Evolutionary conservation across 352 stramenopile species (phyloP), one percentile per base, ranked within the genome.

Genomic region (Salisapilia sapeloensis): DNA sequence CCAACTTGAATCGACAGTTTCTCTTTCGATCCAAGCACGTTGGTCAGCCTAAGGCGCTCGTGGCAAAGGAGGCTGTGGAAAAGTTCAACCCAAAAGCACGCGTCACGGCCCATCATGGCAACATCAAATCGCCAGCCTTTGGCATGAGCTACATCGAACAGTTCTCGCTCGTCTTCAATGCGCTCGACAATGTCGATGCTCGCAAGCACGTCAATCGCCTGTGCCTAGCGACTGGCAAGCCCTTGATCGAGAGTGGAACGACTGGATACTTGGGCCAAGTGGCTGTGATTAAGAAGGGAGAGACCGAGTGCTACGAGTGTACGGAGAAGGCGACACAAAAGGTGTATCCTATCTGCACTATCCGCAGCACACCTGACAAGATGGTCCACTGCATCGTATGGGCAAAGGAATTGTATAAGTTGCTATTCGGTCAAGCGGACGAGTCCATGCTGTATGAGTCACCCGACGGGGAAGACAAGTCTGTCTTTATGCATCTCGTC

Each of bases 311-410:
- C 70, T 99, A 99, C 53, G 95, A 99, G 62, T 99, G 96, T 65
- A 89, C 94, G 18, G 75, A 89, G 23, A 90, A 91, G 35, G 76
- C 83, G 53, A 67, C 94, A 42, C 38, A 96, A 40, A 98, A 99
- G 50, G 89, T 98, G 17, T 99, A 99, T 58, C 94, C 96, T 14
- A 99, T 99, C 51, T 99, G 96, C 58, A 99, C 96, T 25, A 99
- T 99, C 56, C 83, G 95, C 48, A 93, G 75, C 28, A 99, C 96
- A 11, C 96, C 96, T 0, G 91, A 95, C 53, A 98, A 98, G 66
- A 96, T 97, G 40, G 96, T 99, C 18, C 96, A 99, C 62, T 99
- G 93, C 56, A 98, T 99, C 45, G 95, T 99, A 18, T 99, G 95
- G 95, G 92, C 91, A 24, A 91, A 91, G 33, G 76, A 91, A 46